A percentile compares a stretch with the other conserved stretches of the same genome.
phyloP scores from a whole-genome alignment of 768 basidiomycete genomes.

The Suillus alpinus region DNA sequence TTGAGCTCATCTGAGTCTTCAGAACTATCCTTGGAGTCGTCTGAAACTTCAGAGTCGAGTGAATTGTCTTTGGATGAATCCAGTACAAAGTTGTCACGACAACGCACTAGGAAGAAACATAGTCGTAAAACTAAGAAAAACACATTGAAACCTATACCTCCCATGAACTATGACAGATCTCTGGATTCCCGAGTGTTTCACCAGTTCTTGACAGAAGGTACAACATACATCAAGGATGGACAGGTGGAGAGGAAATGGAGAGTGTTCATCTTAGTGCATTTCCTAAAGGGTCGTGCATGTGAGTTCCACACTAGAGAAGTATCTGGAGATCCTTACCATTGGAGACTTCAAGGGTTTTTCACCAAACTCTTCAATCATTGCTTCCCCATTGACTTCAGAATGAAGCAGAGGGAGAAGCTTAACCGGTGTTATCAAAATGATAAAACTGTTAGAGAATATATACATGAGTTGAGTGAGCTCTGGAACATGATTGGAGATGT shows the following conservation, averaged over 20 bases:
- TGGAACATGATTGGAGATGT: conserved; percentile 32
- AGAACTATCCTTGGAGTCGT: too few relatives aligned
- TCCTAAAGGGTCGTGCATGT: conserved; percentile 30
- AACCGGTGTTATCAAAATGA: conserved; percentile 20
- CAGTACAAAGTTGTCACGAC: too few relatives aligned
- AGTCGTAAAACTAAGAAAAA: too few relatives aligned
- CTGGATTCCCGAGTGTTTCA: conserved; percentile 21
- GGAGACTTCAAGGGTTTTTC: conserved; percentile 31
- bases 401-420: conserved; percentile 26
- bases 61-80: too few relatives aligned
- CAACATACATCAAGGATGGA: conserved; percentile 22
- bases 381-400: conserved; percentile 27
- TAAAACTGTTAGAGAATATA: conserved; percentile 29
- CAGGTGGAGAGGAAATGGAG: conserved; percentile 8
- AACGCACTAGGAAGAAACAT: too few relatives aligned
- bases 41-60: too few relatives aligned
- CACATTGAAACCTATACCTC: conserved; percentile 22
- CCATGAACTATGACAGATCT: conserved; percentile 26
- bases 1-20: too few relatives aligned
- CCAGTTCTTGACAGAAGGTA: conserved; percentile 24
- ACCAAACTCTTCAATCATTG: conserved; percentile 34
- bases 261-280: conserved; percentile 25
- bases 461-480: conserved; percentile 33
- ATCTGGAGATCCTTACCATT: conserved; percentile 19
- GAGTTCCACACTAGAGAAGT: conserved; percentile 34